Evolutionary conservation across 257 asterid genomes (phyloP).

Genomic region (Paraleonurus japonicus): DNA sequence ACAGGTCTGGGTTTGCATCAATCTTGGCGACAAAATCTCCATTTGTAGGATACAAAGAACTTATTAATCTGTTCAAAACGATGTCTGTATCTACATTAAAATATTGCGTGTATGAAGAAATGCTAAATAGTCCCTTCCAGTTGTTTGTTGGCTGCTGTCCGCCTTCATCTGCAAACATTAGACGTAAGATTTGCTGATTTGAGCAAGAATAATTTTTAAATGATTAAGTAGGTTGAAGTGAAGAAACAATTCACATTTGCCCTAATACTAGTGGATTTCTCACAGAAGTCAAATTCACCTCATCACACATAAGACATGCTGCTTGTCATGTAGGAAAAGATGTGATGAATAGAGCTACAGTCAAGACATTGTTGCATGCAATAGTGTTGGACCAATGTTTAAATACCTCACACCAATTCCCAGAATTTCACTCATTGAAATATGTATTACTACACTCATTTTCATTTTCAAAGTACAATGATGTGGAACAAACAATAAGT

Average conservation of each 20-base stretch:
- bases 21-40: conserved; percentile 91
- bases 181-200: conserved; percentile 18
- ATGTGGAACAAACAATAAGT: background rate
- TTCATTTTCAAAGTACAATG: background rate
- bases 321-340: background rate
- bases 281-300: background rate
- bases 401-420: conserved; percentile 5
- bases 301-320: background rate
- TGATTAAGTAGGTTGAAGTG: background rate
- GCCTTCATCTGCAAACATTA: conserved; percentile 57
- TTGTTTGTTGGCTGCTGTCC: conserved; percentile 62
- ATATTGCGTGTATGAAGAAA: conserved; percentile 84
- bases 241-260: background rate
- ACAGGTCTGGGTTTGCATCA: conserved; percentile 98
- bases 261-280: background rate
- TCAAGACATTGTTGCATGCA: background rate
- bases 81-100: conserved; percentile 91
- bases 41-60: conserved; percentile 72
- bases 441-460: background rate
- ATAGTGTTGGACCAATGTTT: background rate
- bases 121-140: conserved; percentile 79
- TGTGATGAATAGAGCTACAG: conserved; percentile 2
- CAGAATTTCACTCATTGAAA: background rate
- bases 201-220: conserved; percentile 2
- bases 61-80: conserved; percentile 84